These are phyloP conservation scores for Biscutella auriculata DNA, from an alignment of 441 rosid species.

Conservation along the genomic window DNA sequence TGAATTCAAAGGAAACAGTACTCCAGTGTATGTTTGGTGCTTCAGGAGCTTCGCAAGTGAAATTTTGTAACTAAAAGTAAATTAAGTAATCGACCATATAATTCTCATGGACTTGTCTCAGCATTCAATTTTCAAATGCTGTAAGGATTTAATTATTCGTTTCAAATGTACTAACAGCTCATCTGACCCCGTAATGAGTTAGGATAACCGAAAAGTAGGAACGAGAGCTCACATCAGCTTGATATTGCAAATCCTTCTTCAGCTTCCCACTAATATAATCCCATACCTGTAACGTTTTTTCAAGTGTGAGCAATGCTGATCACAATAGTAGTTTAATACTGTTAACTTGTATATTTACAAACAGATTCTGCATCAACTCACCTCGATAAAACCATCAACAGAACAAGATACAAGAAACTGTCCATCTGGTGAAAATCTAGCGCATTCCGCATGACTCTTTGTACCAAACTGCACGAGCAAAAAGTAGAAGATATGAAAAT, in stretches of 20 bases:
- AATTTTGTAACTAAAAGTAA: background rate
- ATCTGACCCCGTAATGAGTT: background rate
- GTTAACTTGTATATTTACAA: background rate
- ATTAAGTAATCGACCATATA: background rate
- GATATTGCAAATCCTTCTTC: slow-evolving; percentile 97
- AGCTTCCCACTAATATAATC: slow-evolving; percentile 96
- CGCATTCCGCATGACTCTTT: slow-evolving; percentile 86
- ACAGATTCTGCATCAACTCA: slow-evolving; percentile 15
- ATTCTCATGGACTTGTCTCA: background rate
- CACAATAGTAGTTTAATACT: background rate
- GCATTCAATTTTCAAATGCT: background rate
- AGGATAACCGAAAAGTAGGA: background rate
- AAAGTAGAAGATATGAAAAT: background rate
- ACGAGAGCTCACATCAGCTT: slow-evolving; percentile 69
- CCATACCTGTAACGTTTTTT: slow-evolving; percentile 59
- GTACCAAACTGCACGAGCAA: slow-evolving; percentile 60
- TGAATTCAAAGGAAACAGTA: background rate
- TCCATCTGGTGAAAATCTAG: slow-evolving; percentile 93
- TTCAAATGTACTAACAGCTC: background rate
- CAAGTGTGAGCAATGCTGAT: slow-evolving; percentile 18
- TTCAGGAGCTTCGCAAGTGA: background rate
- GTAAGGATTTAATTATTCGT: background rate
- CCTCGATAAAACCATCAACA: slow-evolving; percentile 98
- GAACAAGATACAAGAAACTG: slow-evolving; percentile 95
- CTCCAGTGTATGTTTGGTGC: background rate